Percentiles rank a stretch among this genome's conserved stretches.
These are phyloP conservation scores for Termitomyces sp. DNA, from an alignment of 768 basidiomycete species.

Conservation along the genomic window DNA sequence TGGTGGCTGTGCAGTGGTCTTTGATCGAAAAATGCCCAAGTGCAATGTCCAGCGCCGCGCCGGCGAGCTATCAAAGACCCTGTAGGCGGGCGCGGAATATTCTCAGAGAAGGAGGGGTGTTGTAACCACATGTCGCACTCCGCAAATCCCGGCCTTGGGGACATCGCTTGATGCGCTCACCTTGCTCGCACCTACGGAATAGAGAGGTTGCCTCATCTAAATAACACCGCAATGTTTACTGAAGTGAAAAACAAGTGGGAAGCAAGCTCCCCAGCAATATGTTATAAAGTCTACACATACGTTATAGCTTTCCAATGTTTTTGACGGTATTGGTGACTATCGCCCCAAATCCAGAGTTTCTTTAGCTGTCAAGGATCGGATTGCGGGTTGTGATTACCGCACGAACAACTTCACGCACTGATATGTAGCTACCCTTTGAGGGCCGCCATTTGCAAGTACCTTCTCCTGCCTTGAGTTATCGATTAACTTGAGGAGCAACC, in stretches of 20 bases:
- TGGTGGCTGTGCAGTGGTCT: conserved; percentile 10
- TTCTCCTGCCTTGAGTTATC: too few relatives aligned
- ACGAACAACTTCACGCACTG: too few relatives aligned
- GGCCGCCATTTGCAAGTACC: too few relatives aligned
- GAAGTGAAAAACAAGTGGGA: too few relatives aligned
- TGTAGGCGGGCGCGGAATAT: background rate
- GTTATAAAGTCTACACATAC: background rate
- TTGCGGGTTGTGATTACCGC: too few relatives aligned
- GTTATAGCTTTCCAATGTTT: background rate
- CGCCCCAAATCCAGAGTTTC: too few relatives aligned
- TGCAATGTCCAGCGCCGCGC: background rate
- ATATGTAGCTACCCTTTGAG: too few relatives aligned
- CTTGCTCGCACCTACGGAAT: too few relatives aligned
- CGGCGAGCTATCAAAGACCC: background rate
- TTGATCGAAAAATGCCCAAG: background rate
- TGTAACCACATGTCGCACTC: background rate
- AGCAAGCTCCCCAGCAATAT: background rate
- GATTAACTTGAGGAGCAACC: too few relatives aligned
- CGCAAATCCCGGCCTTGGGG: background rate
- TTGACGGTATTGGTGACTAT: background rate
- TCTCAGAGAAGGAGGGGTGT: background rate
- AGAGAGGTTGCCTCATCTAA: too few relatives aligned
- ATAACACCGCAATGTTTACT: too few relatives aligned
- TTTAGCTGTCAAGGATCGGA: too few relatives aligned
- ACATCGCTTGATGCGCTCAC: background rate